Percentiles rank a stretch among this genome's conserved stretches.
These are phyloP conservation scores for Exidia glandulosa DNA, from an alignment of 768 basidiomycete genomes.

Conservation along the genomic window DNA sequence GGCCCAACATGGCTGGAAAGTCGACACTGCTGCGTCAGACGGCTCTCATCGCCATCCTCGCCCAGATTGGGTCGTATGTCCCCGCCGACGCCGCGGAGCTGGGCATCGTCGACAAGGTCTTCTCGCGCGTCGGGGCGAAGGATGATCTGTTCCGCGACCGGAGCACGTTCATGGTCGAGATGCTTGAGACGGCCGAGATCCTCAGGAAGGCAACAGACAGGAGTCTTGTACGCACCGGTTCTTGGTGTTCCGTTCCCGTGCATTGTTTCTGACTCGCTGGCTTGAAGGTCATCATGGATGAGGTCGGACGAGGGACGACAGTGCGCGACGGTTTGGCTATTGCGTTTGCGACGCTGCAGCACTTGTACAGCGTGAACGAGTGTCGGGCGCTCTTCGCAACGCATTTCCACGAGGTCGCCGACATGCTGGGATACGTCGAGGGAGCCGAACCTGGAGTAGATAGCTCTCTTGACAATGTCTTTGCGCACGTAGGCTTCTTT, in stretches of 20 bases:
- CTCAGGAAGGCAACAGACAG: slow-evolving; percentile 68
- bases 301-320: slow-evolving; percentile 95
- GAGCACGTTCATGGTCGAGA: slow-evolving; percentile 98
- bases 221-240: slow-evolving; percentile 53
- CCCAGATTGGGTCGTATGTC: slow-evolving; percentile 88
- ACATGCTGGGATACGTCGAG: slow-evolving; percentile 62
- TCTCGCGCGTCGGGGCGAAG: slow-evolving; percentile 89
- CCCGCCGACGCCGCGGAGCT: slow-evolving; percentile 73
- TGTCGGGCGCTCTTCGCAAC: slow-evolving; percentile 95
- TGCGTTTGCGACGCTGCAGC: slow-evolving; percentile 82
- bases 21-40: slow-evolving; percentile 87
- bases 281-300: slow-evolving; percentile 92
- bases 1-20: slow-evolving; percentile 95
- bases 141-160: slow-evolving; percentile 90
- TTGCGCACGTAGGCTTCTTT: slow-evolving; percentile 65
- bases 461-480: slow-evolving; percentile 17
- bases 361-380: slow-evolving; percentile 57
- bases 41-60: slow-evolving; percentile 80
- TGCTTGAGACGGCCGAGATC: slow-evolving; percentile 90
- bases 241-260: not conserved
- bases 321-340: slow-evolving; percentile 87
- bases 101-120: slow-evolving; percentile 83
- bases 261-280: not conserved
- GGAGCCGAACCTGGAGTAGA: slow-evolving; percentile 29
- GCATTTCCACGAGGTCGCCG: slow-evolving; percentile 92